Evolutionary conservation across 2,329 filamentous ascomycete species (phyloP).

Genomic region (Talaromyces sp.): DNA sequence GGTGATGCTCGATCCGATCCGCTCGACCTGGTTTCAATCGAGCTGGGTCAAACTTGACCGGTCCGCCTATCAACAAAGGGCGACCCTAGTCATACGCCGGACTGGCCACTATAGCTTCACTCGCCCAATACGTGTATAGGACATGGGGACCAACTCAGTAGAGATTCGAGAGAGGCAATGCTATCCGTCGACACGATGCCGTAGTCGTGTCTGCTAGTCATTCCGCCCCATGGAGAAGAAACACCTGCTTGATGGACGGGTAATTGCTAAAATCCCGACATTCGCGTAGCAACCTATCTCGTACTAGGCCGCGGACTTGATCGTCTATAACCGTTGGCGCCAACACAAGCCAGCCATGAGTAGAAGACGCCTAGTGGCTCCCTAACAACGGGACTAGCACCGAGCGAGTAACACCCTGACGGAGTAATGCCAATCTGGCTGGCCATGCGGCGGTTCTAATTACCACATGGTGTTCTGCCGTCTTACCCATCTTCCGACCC

Average conservation of each 20-base stretch:
- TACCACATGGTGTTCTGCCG: slow-evolving; percentile 5
- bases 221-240: not conserved
- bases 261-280: not conserved
- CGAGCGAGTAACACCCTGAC: not conserved
- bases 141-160: not conserved
- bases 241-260: not conserved
- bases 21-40: not conserved
- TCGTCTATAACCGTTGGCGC: not conserved
- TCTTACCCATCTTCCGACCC: not conserved
- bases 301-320: not conserved
- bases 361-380: not conserved
- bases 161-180: not conserved
- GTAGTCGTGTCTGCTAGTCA: not conserved
- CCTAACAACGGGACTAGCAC: not conserved
- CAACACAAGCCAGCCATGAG: not conserved
- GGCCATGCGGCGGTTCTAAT: slow-evolving; percentile 5
- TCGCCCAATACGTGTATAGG: not conserved
- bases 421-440: not conserved
- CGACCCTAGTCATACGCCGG: not conserved
- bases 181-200: not conserved
- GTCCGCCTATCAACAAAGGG: not conserved
- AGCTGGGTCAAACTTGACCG: not conserved
- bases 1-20: not conserved
- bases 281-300: not conserved
- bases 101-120: not conserved